phyloP scores from a whole-genome alignment of 345 rosid genomes.

The Hypericum androsaemum region DNA sequence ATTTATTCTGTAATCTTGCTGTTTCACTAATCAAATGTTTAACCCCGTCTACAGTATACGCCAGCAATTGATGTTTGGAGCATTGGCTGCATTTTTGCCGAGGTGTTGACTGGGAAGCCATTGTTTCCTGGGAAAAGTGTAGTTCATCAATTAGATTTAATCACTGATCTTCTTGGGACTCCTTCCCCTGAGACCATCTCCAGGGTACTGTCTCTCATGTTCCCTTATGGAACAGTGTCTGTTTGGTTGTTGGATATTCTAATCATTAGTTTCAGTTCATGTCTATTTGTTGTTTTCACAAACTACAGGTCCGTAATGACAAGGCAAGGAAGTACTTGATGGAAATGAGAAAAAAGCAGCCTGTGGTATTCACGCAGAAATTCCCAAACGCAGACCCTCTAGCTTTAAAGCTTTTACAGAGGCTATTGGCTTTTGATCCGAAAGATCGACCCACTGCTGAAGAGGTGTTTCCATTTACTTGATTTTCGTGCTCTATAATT shows the following conservation, averaged over 20 bases:
- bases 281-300: too few relatives aligned
- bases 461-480: slow-evolving; percentile 46
- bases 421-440: slow-evolving; percentile 89
- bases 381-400: slow-evolving; percentile 81
- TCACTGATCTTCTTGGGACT: slow-evolving; percentile 93
- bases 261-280: neutral
- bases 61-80: slow-evolving; percentile 99
- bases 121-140: slow-evolving; percentile 98
- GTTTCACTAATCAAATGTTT: slow-evolving; percentile 20
- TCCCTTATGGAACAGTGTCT: neutral
- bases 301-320: slow-evolving; percentile 78
- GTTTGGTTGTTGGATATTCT: neutral
- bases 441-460: slow-evolving; percentile 89
- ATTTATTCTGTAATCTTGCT: slow-evolving; percentile 7
- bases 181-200: slow-evolving; percentile 75
- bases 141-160: slow-evolving; percentile 89
- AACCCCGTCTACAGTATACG: slow-evolving; percentile 60
- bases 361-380: slow-evolving; percentile 58
- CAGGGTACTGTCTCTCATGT: slow-evolving; percentile 36
- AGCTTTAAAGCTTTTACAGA: slow-evolving; percentile 66
- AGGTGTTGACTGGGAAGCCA: slow-evolving; percentile 91
- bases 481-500: neutral
- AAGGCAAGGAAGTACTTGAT: slow-evolving; percentile 80
- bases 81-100: slow-evolving; percentile 97
- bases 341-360: slow-evolving; percentile 74